Evolutionary conservation across 2,329 filamentous ascomycete species (phyloP).

Genomic region (Huntiella bhutanensis): DNA sequence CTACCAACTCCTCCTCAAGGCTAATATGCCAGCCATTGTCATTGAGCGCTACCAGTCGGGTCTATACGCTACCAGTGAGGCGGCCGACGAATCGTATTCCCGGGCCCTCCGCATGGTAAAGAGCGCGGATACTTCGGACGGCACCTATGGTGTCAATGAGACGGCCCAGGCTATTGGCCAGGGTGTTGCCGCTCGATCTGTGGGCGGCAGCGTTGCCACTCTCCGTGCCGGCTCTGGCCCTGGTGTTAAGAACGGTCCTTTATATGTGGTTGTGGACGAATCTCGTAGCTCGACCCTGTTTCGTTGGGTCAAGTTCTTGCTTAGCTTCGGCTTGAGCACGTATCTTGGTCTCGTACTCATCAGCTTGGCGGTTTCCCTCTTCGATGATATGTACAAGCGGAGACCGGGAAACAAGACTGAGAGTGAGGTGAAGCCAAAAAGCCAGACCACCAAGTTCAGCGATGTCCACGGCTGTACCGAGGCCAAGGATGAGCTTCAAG

Average conservation of each 20-base stretch:
- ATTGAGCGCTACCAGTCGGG: conserved; percentile 78
- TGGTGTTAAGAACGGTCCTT: conserved; percentile 63
- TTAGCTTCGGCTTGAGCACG: conserved; percentile 57
- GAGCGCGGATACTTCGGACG: conserved; percentile 6
- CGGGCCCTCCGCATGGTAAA: conserved; percentile 13
- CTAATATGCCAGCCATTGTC: conserved; percentile 84
- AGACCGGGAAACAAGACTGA: conserved; percentile 47
- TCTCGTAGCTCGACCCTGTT: conserved; percentile 62
- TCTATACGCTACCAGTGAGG: conserved; percentile 61
- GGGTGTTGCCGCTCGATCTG: conserved; percentile 54
- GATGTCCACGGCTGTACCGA: conserved; percentile 97
- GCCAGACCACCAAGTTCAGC: conserved; percentile 75
- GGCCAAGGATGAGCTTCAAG: conserved; percentile 92
- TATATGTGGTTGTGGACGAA: conserved; percentile 92
- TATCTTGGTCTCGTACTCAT: conserved; percentile 67
- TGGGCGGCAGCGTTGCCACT: conserved; percentile 45
- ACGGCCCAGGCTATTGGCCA: conserved; percentile 62
- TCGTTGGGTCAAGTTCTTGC: conserved; percentile 76
- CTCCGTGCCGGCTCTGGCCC: conserved; percentile 39
- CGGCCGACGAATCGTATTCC: conserved; percentile 60
- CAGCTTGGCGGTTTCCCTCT: conserved; percentile 45
- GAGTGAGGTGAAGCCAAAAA: conserved; percentile 78
- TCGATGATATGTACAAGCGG: conserved; percentile 63
- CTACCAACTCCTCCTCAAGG: conserved; percentile 75
- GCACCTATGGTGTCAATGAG: conserved; percentile 19